Percentiles rank a stretch among this genome's conserved stretches.
Conservation (phyloP, 768 basidiomycete genomes). For the Lanmaoa pseudosensibilis region DNA sequence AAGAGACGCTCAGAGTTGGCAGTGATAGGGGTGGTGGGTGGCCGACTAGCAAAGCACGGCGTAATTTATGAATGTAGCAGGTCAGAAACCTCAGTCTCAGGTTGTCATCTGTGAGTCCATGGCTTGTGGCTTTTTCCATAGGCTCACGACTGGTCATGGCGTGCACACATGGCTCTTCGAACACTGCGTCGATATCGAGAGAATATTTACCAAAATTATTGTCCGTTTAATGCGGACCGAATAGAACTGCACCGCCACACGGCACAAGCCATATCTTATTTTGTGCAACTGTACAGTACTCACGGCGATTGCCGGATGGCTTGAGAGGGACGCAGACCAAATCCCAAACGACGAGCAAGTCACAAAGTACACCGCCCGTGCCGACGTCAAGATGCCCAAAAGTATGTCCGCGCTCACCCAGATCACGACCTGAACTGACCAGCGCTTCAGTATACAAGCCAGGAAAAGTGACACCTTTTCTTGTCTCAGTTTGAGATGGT, state of each 20-base stretch:
- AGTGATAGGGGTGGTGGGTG: no score
- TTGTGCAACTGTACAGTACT: slow-evolving; percentile 26
- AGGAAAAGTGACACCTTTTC: slow-evolving; percentile 67
- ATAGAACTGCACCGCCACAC: slow-evolving; percentile 2
- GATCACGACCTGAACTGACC: slow-evolving; percentile 13
- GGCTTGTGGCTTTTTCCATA: no score
- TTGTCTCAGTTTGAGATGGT: background rate
- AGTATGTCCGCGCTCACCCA: slow-evolving; percentile 23
- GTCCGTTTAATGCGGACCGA: no score
- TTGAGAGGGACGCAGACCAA: slow-evolving; percentile 10
- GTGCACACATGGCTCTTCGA: no score
- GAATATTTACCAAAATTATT: no score
- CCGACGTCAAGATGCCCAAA: slow-evolving; percentile 45
- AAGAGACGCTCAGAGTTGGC: no score
- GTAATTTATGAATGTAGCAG: no score
- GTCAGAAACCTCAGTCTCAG: no score
- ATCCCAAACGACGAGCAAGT: slow-evolving; percentile 20
- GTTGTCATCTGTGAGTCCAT: no score
- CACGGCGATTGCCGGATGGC: slow-evolving; percentile 39
- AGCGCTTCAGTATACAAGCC: slow-evolving; percentile 79
- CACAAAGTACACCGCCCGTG: slow-evolving; percentile 26
- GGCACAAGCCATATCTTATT: slow-evolving; percentile 4
- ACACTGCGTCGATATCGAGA: no score
- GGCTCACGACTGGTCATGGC: no score
- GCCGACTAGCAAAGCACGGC: no score